Evolutionary conservation across 2,329 filamentous ascomycete species (phyloP), one percentile per base, ranked within the genome.

Genomic region (Hansfordia pulvinata): DNA sequence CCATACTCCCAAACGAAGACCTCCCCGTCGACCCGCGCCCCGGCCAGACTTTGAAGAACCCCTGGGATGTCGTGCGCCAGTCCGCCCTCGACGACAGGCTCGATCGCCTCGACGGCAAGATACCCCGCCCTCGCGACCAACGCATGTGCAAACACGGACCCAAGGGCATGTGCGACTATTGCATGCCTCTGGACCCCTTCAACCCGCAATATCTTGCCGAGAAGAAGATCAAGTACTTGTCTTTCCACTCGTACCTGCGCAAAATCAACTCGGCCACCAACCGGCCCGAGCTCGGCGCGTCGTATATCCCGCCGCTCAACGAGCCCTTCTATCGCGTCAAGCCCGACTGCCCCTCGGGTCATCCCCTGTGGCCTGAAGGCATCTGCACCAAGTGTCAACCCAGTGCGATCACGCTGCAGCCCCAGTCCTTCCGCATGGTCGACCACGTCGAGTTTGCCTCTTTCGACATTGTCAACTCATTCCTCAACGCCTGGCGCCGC

Each of bases 161-260:
- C 27, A 96, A 93, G 56, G 90, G 90, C 50, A 98, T 98, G 90
- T 98, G 90, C 54, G 90, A 98, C 56, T 92, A 94, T 56, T 98
- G 90, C 58, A 93, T 93, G 72, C 92, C 92, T 0, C 58, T 96
- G 26, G 90, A 98, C 46, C 90, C 90, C 1, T 98, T 93, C 53
- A 77, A 92, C 44, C 53, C 78, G n/a, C 75, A 75, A 30, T 94
- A 94, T 43, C 67, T 98, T 11, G 71, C 73, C 17, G 88, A 98
- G 42, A 92, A 88, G 64, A 94, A 94, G 65, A 94, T 98, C 66
- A 98, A 98, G 53, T 93, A 98, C 53, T 65, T 90, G 16, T 96
- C 90, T 1, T 94, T 96, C 56, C 90, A 98, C 53, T 81, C 86
- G 4, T 77, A 96, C 50, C 65, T 98, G 23, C 76, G 86, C 38